These are phyloP conservation scores for Neonectria coccinea DNA, from an alignment of 2,329 filamentous ascomycete species.

Conservation along the genomic window DNA sequence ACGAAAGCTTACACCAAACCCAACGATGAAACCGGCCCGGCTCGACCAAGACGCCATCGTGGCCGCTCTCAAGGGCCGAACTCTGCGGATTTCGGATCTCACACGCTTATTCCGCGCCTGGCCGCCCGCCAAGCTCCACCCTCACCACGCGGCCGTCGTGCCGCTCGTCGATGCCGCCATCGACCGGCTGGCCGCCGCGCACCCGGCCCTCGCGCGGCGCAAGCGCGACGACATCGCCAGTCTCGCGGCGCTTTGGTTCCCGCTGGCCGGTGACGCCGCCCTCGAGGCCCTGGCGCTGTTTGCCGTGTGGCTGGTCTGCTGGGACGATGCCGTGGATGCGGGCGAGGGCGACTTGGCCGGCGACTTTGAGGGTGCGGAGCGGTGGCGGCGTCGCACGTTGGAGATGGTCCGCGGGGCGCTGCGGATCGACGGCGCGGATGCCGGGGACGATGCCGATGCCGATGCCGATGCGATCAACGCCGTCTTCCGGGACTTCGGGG, in stretches of 20 bases:
- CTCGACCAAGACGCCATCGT: constrained; percentile 38
- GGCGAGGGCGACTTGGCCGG: constrained; percentile 45
- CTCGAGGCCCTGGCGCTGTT: constrained; percentile 43
- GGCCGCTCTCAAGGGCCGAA: constrained; percentile 44
- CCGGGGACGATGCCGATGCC: constrained; percentile 26
- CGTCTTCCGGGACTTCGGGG: constrained; percentile 42
- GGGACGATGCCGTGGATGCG: constrained; percentile 50
- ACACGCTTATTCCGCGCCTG: constrained; percentile 41
- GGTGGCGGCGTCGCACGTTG: constrained; percentile 42
- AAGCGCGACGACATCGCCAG: constrained; percentile 51
- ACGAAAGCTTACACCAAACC: constrained; percentile 7
- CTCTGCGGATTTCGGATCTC: constrained; percentile 46
- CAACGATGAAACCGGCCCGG: constrained; percentile 34
- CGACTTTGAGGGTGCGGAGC: constrained; percentile 44
- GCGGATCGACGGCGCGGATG: constrained; percentile 13
- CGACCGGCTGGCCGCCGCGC: constrained; percentile 51
- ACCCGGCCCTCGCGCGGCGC: constrained; percentile 40
- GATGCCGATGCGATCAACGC: constrained; percentile 32
- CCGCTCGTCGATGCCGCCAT: constrained; percentile 38
- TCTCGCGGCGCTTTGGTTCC: constrained; percentile 39
- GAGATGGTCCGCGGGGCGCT: constrained; percentile 35
- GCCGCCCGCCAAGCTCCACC: constrained; percentile 41
- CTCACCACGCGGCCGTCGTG: constrained; percentile 36
- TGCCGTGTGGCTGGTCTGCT: constrained; percentile 49
- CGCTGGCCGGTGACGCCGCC: constrained; percentile 32